Percentiles rank a stretch among this genome's conserved stretches.
Conservation (phyloP, 1,284 basidiomycete genomes). For the Moniliophthora roreri region DNA sequence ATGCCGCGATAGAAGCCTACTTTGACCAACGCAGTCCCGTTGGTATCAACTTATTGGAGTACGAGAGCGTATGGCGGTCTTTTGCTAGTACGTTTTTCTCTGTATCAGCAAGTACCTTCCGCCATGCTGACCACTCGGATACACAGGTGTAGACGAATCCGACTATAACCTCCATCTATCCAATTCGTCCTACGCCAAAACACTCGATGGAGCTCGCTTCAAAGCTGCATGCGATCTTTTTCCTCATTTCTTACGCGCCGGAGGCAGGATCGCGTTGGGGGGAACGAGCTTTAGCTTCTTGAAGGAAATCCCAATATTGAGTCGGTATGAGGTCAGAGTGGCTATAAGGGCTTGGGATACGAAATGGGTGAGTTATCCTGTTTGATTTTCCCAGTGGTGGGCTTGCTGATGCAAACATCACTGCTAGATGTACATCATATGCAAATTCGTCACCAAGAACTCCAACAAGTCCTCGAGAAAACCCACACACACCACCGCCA, state of each 20-base stretch:
- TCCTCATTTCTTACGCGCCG: constrained; percentile 62
- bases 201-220: constrained; percentile 49
- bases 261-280: constrained; percentile 71
- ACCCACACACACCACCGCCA: constrained; percentile 14
- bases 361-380: constrained; percentile 72
- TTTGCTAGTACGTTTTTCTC: constrained; percentile 54
- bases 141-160: constrained; percentile 63
- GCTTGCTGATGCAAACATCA: not conserved
- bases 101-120: not conserved
- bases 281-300: constrained; percentile 58
- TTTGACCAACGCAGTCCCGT: constrained; percentile 49
- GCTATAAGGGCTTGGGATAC: constrained; percentile 74
- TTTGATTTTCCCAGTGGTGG: not conserved
- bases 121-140: not conserved
- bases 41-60: constrained; percentile 56
- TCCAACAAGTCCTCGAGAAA: constrained; percentile 27
- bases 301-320: constrained; percentile 76
- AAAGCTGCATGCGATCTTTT: constrained; percentile 47
- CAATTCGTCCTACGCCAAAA: constrained; percentile 78
- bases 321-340: constrained; percentile 70
- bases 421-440: constrained; percentile 64
- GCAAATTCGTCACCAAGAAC: constrained; percentile 66
- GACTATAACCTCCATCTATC: constrained; percentile 75
- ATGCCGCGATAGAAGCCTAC: constrained; percentile 38
- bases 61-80: constrained; percentile 36